Conservation (phyloP, 1,284 basidiomycete genomes). For the Earliella scabrosa region DNA sequence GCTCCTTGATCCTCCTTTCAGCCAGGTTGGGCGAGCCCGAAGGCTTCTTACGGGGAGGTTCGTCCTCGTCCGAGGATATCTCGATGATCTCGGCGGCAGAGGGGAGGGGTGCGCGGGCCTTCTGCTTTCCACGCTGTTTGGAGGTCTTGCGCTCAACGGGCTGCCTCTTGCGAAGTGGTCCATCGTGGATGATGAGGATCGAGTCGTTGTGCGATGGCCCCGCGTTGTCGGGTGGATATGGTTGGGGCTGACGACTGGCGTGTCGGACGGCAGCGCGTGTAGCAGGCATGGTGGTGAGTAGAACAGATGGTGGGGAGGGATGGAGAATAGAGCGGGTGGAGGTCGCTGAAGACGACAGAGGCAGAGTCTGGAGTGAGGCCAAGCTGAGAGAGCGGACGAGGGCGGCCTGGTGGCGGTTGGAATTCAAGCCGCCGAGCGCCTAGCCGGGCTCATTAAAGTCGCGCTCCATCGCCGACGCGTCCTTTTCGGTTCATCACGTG, state of each 20-base stretch:
- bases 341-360: too few species aligned
- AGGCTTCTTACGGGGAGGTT: slow-evolving; percentile 5
- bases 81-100: slow-evolving; percentile 22
- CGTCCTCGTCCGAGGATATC: slow-evolving; percentile 42
- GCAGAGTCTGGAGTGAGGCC: too few species aligned
- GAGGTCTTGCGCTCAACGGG: slow-evolving; percentile 11
- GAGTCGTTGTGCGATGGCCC: slow-evolving; percentile 6
- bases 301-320: not conserved
- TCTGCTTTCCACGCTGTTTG: slow-evolving; percentile 20
- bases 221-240: slow-evolving; percentile 1
- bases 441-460: slow-evolving; percentile 6
- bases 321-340: too few species aligned
- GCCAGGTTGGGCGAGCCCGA: not conserved
- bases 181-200: slow-evolving; percentile 11
- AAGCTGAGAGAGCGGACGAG: too few species aligned
- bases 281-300: slow-evolving; percentile 18
- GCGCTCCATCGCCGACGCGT: slow-evolving; percentile 20
- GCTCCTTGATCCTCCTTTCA: slow-evolving; percentile 23
- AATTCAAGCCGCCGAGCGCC: slow-evolving; percentile 1
- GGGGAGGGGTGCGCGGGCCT: slow-evolving; percentile 17
- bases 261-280: slow-evolving; percentile 14
- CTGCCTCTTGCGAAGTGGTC: slow-evolving; percentile 11
- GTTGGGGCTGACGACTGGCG: slow-evolving; percentile 14
- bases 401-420: slow-evolving; percentile 23
- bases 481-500: slow-evolving; percentile 16